Conservation (phyloP, 2,329 filamentous ascomycete species). For the Fusarium foetens region DNA sequence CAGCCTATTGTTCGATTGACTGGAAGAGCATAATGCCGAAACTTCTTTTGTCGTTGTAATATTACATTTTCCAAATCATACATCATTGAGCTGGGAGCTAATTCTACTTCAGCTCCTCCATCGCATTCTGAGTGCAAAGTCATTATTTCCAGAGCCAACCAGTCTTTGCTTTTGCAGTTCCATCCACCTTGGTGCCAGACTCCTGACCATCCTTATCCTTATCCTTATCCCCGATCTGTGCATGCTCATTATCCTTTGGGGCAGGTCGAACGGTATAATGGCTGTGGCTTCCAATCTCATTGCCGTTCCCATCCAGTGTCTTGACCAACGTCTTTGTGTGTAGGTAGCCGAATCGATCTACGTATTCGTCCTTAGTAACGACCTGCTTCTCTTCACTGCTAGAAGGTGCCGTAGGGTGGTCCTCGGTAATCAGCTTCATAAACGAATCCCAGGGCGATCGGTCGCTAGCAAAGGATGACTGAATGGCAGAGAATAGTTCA, state of each 20-base stretch:
- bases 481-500: conserved; percentile 54
- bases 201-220: conserved; percentile 11
- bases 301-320: conserved; percentile 54
- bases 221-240: conserved; percentile 17
- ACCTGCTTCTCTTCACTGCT: conserved; percentile 43
- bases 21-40: background rate
- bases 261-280: conserved; percentile 48
- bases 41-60: background rate
- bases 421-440: conserved; percentile 49
- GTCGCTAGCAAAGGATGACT: conserved; percentile 51
- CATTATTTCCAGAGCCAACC: conserved; percentile 57
- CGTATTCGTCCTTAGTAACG: conserved; percentile 53
- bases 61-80: conserved; percentile 24
- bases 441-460: conserved; percentile 56
- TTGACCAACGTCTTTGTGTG: conserved; percentile 55
- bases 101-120: background rate
- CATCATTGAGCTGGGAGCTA: conserved; percentile 26
- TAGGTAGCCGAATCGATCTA: conserved; percentile 56
- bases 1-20: conserved; percentile 1
- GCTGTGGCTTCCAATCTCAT: conserved; percentile 53
- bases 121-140: no score
- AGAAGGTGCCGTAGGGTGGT: conserved; percentile 1
- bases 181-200: conserved; percentile 20
- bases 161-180: conserved; percentile 42
- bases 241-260: conserved; percentile 31